phyloP scores from a whole-genome alignment of 164 flowering plant species.

The Cinnamomum chago region DNA sequence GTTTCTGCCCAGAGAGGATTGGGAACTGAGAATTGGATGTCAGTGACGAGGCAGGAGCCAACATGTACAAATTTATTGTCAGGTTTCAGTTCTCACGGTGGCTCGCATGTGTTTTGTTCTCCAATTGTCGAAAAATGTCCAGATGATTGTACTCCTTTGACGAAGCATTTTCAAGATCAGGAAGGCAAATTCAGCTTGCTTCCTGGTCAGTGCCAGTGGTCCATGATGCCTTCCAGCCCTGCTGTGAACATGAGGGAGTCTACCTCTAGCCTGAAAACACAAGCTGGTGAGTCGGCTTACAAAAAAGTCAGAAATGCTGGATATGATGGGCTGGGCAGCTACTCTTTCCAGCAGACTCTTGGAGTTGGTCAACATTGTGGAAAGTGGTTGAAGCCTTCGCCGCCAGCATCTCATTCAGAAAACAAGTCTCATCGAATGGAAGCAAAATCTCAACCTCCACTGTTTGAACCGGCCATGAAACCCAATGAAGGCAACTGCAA shows the following conservation, averaged over 20 bases:
- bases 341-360: conserved; percentile 32
- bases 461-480: conserved; percentile 33
- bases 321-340: conserved; percentile 38
- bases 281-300: conserved; percentile 34
- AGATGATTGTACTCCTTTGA: conserved; percentile 24
- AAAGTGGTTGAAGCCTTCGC: conserved; percentile 65
- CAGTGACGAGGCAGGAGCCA: conserved; percentile 48
- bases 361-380: conserved; percentile 47
- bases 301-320: conserved; percentile 34
- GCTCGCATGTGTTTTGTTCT: conserved; percentile 30
- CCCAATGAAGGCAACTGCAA: conserved; percentile 65
- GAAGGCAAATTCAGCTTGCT: conserved; percentile 41
- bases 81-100: conserved; percentile 46
- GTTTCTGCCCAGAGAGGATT: conserved; percentile 42
- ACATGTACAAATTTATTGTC: conserved; percentile 69
- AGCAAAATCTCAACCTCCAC: conserved; percentile 19
- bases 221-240: conserved; percentile 43
- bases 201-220: conserved; percentile 36
- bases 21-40: conserved; percentile 51
- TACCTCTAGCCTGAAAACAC: conserved; percentile 28
- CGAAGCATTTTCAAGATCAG: conserved; percentile 36
- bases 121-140: conserved; percentile 29
- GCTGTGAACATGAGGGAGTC: conserved; percentile 51
- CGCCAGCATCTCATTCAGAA: conserved; percentile 34
- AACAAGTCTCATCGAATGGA: conserved; percentile 37